Evolutionary conservation across 2,329 filamentous ascomycete species (phyloP).

Genomic region (Pseudofabraea citricarpa): DNA sequence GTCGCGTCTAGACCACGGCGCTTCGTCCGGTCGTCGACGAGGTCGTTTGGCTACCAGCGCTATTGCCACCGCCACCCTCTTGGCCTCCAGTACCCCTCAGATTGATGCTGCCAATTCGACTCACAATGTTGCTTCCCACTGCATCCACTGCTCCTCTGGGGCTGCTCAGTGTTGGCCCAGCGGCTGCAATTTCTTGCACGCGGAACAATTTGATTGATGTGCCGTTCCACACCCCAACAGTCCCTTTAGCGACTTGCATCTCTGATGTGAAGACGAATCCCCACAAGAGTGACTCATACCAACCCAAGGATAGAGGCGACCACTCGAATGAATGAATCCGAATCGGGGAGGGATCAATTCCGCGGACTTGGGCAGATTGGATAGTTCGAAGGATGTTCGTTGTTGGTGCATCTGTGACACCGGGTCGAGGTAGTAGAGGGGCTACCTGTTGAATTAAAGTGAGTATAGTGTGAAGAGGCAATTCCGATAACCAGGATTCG

Average conservation of each 20-base stretch:
- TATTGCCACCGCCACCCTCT: neutral
- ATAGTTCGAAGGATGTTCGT: conserved; percentile 49
- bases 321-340: conserved; percentile 90
- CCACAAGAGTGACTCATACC: conserved; percentile 96
- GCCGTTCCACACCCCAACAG: conserved; percentile 90
- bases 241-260: conserved; percentile 80
- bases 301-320: conserved; percentile 83
- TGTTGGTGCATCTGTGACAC: conserved; percentile 37
- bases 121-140: conserved; percentile 84
- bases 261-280: conserved; percentile 87
- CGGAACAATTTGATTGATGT: conserved; percentile 84
- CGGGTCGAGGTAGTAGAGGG: conserved; percentile 47
- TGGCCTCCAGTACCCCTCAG: conserved; percentile 20
- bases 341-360: conserved; percentile 69
- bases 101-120: conserved; percentile 72
- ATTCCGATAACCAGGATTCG: conserved; percentile 86
- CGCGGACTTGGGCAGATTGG: conserved; percentile 57
- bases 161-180: conserved; percentile 75
- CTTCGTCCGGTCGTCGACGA: neutral
- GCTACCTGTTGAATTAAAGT: conserved; percentile 66
- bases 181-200: conserved; percentile 77
- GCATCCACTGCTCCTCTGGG: conserved; percentile 90
- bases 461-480: conserved; percentile 83
- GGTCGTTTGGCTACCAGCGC: neutral
- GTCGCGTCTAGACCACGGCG: conserved; percentile 1